Evolutionary conservation across 805 yeast genomes (phyloP).

Genomic region (Yarrowia osloensis): DNA sequence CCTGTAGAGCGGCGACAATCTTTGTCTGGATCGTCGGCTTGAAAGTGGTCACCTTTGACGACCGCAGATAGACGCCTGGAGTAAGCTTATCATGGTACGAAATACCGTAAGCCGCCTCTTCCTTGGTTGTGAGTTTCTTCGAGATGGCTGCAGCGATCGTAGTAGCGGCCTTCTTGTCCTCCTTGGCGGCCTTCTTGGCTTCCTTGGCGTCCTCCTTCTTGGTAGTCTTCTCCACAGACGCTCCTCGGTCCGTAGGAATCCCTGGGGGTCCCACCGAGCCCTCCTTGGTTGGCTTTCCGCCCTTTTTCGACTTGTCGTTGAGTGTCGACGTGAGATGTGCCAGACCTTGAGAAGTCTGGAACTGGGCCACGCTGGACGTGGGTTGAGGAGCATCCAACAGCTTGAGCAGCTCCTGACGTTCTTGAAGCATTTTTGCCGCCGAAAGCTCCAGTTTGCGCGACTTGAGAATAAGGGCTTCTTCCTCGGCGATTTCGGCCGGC

Average conservation of each 20-base stretch:
- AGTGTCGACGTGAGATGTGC: constrained; percentile 81
- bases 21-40: constrained; percentile 75
- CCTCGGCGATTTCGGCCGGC: constrained; percentile 98
- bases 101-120: constrained; percentile 83
- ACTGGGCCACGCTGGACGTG: constrained; percentile 68
- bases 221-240: constrained; percentile 30
- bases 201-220: constrained; percentile 17
- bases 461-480: constrained; percentile 89
- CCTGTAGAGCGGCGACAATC: constrained; percentile 64
- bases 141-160: constrained; percentile 39
- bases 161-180: constrained; percentile 36
- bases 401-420: constrained; percentile 74
- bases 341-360: constrained; percentile 82
- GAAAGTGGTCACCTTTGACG: constrained; percentile 72
- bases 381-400: constrained; percentile 84
- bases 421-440: constrained; percentile 82
- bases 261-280: constrained; percentile 32
- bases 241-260: constrained; percentile 29
- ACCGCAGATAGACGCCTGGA: constrained; percentile 82
- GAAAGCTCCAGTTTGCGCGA: constrained; percentile 90
- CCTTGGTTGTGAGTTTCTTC: constrained; percentile 66
- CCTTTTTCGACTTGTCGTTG: constrained; percentile 63
- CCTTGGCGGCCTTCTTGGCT: constrained; percentile 33
- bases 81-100: constrained; percentile 58
- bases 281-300: constrained; percentile 40